Conservation (phyloP, 208 protist species). For the Acanthamoeba culbertsoni region DNA sequence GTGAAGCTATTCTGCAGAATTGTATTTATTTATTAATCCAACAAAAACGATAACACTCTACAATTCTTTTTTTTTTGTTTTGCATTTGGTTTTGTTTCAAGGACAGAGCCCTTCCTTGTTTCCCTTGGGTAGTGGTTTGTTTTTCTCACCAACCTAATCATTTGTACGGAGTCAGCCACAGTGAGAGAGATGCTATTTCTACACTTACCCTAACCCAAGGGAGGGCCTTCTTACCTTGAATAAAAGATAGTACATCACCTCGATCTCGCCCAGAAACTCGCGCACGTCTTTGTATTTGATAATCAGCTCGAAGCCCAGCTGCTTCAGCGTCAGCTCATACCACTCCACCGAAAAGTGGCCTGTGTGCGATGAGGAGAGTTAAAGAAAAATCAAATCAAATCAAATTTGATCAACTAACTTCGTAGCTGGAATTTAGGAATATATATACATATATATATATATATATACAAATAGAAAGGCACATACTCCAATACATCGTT, state of each 20-base stretch:
- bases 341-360: conserved; percentile 54
- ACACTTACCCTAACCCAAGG: background rate
- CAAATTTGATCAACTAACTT: background rate
- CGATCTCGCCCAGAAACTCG: conserved; percentile 17
- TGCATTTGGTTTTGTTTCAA: too few relatives aligned
- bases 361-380: background rate
- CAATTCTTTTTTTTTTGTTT: too few relatives aligned
- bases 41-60: too few relatives aligned
- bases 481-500: conserved; percentile 54
- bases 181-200: background rate
- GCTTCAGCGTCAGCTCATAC: conserved; percentile 47
- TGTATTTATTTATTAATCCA: too few relatives aligned
- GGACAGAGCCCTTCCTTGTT: too few relatives aligned
- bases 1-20: too few relatives aligned
- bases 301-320: conserved; percentile 44
- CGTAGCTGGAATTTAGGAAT: too few relatives aligned
- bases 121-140: too few relatives aligned
- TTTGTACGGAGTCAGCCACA: background rate
- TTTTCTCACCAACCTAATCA: too few relatives aligned
- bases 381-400: background rate
- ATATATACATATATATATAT: too few relatives aligned
- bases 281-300: conserved; percentile 49
- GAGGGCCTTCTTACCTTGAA: background rate
- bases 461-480: too few relatives aligned
- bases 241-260: conserved; percentile 51